Evolutionary conservation across 2,329 filamentous ascomycete species (phyloP), one percentile per base, ranked within the genome.

Genomic region (Nannizzia gypsea): DNA sequence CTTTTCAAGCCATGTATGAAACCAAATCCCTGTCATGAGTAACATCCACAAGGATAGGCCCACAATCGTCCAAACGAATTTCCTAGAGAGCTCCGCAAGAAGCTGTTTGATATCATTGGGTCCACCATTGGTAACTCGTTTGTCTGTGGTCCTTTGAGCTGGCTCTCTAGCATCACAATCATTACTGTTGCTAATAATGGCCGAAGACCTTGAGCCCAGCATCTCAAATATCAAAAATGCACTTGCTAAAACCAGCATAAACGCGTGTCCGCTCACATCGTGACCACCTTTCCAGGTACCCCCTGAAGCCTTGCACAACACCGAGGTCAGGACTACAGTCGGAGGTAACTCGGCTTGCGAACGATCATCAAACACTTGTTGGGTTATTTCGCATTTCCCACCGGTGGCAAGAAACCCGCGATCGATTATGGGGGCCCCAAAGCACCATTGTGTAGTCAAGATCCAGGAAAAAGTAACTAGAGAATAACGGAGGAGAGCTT

Each of bases 1-100:
- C 86, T 97, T 99, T 77, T 99, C 93, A 67, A 95, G 86, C 91
- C 92, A 97, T 0, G 93, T 99, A 73, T 99, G 93, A 69, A 99
- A 99, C 79, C 92, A 99, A 42, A 95, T 91, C 2, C 91, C 91
- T 44, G 93, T 99, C 93, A 99, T 99, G 63, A 97, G 79, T 71
- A 99, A 74, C 93, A 99, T 99, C 89, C 93, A 97, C 77, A 86
- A 82, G 69, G 86, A 89, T 69, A 96, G 68, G 0, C 74, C 84
- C 17, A 87, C 81, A 26, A 96, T 83, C 0, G 69, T 80, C 24
- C 80, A 73, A 3, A 75, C 72, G 60, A 78, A 74, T 70, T 70
- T 81, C 63, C 66, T 76, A 65, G 68, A 75, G 74, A 63, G 85
- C 81, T 64, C 87, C 76, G 78, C 83, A 77, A 66, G 75, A 74